Base-by-base conservation (phyloP, 352 stramenopile genomes). In the Phytophthora sojae region DNA sequence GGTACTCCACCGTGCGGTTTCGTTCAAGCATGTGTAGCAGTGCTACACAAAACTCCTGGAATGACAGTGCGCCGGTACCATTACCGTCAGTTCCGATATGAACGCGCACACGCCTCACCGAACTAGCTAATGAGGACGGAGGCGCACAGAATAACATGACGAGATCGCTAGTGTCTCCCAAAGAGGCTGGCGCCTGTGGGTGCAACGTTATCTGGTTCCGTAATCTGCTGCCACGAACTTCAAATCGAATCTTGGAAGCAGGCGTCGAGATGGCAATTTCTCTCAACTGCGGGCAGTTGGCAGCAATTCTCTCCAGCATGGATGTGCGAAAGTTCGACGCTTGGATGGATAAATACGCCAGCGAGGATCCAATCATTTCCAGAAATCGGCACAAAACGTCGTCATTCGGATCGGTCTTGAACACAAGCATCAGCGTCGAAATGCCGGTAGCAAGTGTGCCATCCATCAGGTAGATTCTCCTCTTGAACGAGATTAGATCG, bases 361-460 rank as follows among this genome's bases (percentile, higher is more conserved):
- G 47, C 29, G 45, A 50, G 5, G 6, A n/a, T 49, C 47, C 59
- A 29, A 65, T 21, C 12, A 58, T 3, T 19, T 15, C 32, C 12
- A 65, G 35, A n/a, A 65, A 57, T n/a, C 3, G 5, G 9, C 26
- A 52, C 2, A 65, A 32, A 50, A 65, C 59, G 1, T 65, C 47
- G 6, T 57, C n/a, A 19, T 51, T 30, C 6, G 59, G 47, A 15
- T 58, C 59, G 19, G 56, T 50, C 19, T 23, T 15, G 26, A 65
- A 65, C 2, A n/a, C 42, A 21, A 65, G 6, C n/a, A 44, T 45
- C 6, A 63, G 39, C 3, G 57, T 52, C 0, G 35, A 58, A 5
- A 56, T 5, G n/a, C 59, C 59, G 17, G 4, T 15, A 0, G n/a
- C n/a, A n/a, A n/a, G n/a, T n/a, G 2, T 17, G 1, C 29, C 25